A percentile compares a stretch with the other conserved stretches of the same genome.
Evolutionary conservation across 306 rosid genomes (phyloP).

Genomic region (Psophocarpus tetragonolobus): DNA sequence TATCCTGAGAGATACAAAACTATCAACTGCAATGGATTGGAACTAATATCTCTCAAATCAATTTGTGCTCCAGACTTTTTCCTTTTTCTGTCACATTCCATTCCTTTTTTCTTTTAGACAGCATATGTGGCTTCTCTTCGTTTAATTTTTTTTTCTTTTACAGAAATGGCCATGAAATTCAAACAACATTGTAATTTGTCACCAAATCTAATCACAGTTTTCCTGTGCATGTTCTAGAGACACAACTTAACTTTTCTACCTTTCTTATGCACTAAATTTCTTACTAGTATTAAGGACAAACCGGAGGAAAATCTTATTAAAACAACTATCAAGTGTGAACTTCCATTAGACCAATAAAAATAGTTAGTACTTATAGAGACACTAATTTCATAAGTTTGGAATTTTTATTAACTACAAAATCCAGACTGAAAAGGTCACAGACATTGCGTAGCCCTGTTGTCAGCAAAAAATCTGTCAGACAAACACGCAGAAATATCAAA

Average conservation of each 20-base stretch:
- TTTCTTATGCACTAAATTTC: neutral
- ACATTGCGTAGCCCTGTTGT: neutral
- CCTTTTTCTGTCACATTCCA: slow-evolving; percentile 17
- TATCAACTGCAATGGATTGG: slow-evolving; percentile 7
- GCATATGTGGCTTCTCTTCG: slow-evolving; percentile 1
- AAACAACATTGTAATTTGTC: slow-evolving; percentile 35
- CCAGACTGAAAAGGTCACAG: neutral
- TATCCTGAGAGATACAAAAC: slow-evolving; percentile 56
- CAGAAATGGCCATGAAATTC: slow-evolving; percentile 14
- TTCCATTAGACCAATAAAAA: neutral
- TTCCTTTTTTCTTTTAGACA: slow-evolving; percentile 24
- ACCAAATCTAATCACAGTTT: slow-evolving; percentile 26
- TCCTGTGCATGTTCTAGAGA: slow-evolving; percentile 26
- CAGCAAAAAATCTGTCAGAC: neutral
- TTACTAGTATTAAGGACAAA: neutral
- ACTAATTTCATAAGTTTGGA: neutral
- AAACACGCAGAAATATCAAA: neutral
- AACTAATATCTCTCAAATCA: slow-evolving; percentile 18
- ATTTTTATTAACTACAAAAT: neutral
- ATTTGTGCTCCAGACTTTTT: slow-evolving; percentile 26
- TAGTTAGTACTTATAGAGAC: neutral
- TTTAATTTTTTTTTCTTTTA: slow-evolving; percentile 12
- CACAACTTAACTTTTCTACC: neutral
- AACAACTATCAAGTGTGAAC: neutral
- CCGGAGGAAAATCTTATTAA: neutral